A percentile compares a stretch with the other conserved stretches of the same genome.
phyloP scores from a whole-genome alignment of 495 filamentous ascomycete species.

The Staphylotrichum longicolle region DNA sequence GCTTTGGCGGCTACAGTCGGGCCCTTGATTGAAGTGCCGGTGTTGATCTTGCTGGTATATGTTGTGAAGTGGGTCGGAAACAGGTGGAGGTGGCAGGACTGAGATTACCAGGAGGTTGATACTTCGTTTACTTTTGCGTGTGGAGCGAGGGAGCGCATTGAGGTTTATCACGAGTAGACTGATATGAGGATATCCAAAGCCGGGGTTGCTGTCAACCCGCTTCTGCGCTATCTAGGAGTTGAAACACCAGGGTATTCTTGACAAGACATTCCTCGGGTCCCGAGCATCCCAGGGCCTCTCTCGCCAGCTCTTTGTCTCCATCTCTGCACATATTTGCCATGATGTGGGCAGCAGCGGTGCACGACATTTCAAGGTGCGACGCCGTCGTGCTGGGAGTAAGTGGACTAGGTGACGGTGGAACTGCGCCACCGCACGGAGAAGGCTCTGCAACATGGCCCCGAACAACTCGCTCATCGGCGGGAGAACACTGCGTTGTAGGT shows the following conservation, averaged over 20 bases:
- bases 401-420: too few relatives aligned
- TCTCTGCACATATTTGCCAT: constrained; percentile 2
- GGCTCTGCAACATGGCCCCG: neutral
- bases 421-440: neutral
- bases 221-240: neutral
- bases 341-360: constrained; percentile 4
- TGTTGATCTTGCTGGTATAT: too few relatives aligned
- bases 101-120: too few relatives aligned
- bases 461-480: neutral
- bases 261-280: constrained; percentile 4
- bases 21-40: too few relatives aligned
- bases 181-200: too few relatives aligned
- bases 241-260: constrained; percentile 1
- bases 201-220: too few relatives aligned
- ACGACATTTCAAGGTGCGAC: constrained; percentile 6
- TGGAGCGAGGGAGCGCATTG: too few relatives aligned
- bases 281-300: constrained; percentile 1
- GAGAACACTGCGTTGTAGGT: neutral
- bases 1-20: too few relatives aligned
- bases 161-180: too few relatives aligned
- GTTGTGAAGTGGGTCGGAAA: too few relatives aligned
- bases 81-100: too few relatives aligned
- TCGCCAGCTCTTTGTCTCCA: neutral
- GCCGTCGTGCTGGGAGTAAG: neutral
- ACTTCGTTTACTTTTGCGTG: too few relatives aligned